phyloP scores from a whole-genome alignment of 2,329 filamentous ascomycete species.

The Mollisia scopiformis region DNA sequence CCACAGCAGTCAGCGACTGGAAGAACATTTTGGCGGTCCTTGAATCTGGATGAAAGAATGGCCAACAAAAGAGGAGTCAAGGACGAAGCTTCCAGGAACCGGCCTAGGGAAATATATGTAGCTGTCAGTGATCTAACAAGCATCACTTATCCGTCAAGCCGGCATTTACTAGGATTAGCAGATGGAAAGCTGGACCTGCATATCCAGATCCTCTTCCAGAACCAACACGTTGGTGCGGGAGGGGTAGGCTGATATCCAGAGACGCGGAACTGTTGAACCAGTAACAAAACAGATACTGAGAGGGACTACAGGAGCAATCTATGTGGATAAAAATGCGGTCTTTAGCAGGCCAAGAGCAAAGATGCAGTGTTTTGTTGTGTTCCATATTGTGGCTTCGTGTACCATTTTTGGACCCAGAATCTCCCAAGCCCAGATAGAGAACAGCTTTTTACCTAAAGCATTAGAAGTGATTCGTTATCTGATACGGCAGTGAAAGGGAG shows the following conservation, averaged over 20 bases:
- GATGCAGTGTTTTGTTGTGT: neutral
- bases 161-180: neutral
- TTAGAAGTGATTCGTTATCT: too few species aligned
- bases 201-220: neutral
- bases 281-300: neutral
- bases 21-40: constrained; percentile 20
- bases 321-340: neutral
- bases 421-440: too few species aligned
- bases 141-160: constrained; percentile 10
- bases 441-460: too few species aligned
- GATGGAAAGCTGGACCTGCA: constrained; percentile 14
- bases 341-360: neutral
- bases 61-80: too few species aligned
- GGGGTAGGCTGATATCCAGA: neutral
- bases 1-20: constrained; percentile 13
- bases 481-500: too few species aligned
- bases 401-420: constrained; percentile 9
- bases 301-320: neutral
- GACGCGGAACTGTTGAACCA: neutral
- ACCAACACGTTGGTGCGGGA: constrained; percentile 4
- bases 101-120: neutral
- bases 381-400: constrained; percentile 24
- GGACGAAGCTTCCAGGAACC: too few species aligned
- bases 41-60: neutral
- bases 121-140: neutral